Evolutionary conservation across 2,329 filamentous ascomycete species (phyloP), one percentile per base, ranked within the genome.

Genomic region (Botrytis pseudocinerea): DNA sequence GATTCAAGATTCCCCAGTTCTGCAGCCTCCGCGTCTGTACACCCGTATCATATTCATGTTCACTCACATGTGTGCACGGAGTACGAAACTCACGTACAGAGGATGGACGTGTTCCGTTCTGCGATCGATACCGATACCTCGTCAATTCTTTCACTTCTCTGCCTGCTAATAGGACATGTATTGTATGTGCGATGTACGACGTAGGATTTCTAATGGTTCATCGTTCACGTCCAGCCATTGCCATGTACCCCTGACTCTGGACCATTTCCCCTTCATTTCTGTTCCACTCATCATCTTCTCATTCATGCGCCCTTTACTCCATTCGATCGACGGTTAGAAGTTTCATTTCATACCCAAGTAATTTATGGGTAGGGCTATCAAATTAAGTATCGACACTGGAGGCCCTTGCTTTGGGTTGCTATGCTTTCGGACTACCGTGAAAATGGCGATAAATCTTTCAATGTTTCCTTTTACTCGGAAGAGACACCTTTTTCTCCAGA

Each of bases 211-310:
- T 42, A 9, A 25, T 65, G 6, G 42, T 38, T 65, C 28, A 48
- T 65, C 28, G 28, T 44, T 32, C 61, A 38, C 32, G 18, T 40
- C 51, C 66, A 69, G 66, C 48, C 66, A 69, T 69, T 35, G 40
- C 18, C 28, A 69, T 63, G 61, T 63, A 70, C 69, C 69, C 69
- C 69, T 70, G 69, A 70, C 42, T 70, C 68, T 70, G 4, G 44
- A 40, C 57, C 68, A 70, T 46, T 62, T 46, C 57, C 68, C 57
- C 51, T 59, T 62, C 59, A 62, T 62, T 59, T 70, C 40, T n/a
- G 54, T 46, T 46, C 42, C 46, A 70, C 32, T 40, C 35, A 18
- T 32, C 38, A 32, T 32, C 42, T 32, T 44, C 51, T 59, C 35
- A 64, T 46, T 22, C n/a, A 46, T 46, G 14, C 61, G 28, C 62